Conservation (phyloP, 257 asterid genomes). For the Henckelia pumila region DNA sequence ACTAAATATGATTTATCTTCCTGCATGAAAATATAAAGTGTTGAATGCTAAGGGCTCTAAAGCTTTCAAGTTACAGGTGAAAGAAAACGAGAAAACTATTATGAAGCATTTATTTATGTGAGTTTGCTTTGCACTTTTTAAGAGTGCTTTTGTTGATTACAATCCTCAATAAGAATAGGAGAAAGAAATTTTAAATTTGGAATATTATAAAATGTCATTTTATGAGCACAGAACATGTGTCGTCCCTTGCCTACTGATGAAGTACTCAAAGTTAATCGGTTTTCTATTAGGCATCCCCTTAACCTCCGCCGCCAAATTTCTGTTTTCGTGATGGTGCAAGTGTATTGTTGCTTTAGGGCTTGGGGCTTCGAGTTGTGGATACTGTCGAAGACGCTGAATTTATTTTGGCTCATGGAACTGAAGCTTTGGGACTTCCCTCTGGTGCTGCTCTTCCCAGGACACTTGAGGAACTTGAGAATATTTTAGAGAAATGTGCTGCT, state of each 20-base stretch:
- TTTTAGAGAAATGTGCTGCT: conserved; percentile 72
- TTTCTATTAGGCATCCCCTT: conserved; percentile 7
- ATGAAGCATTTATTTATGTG: background rate
- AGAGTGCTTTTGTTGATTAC: background rate
- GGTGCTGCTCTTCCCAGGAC: conserved; percentile 65
- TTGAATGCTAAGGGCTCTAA: background rate
- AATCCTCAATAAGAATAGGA: background rate
- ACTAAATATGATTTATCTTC: conserved; percentile 9
- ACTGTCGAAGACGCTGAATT: conserved; percentile 75
- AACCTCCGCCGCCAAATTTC: background rate
- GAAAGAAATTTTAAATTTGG: background rate
- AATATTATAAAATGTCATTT: background rate
- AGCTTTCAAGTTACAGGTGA: background rate
- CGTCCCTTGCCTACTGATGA: background rate
- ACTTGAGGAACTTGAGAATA: conserved; percentile 70
- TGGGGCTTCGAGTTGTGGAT: conserved; percentile 81
- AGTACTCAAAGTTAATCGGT: background rate
- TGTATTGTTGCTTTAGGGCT: conserved; percentile 55
- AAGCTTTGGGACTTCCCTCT: conserved; percentile 84
- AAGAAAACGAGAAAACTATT: background rate
- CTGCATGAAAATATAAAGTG: background rate
- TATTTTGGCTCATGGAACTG: conserved; percentile 92
- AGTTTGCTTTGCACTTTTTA: background rate
- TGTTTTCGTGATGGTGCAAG: conserved; percentile 10
- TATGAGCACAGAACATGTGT: conserved; percentile 9